A percentile compares a stretch with the other conserved stretches of the same genome.
phyloP scores from a whole-genome alignment of 164 flowering plant genomes.

The Paratinospora sagittata region DNA sequence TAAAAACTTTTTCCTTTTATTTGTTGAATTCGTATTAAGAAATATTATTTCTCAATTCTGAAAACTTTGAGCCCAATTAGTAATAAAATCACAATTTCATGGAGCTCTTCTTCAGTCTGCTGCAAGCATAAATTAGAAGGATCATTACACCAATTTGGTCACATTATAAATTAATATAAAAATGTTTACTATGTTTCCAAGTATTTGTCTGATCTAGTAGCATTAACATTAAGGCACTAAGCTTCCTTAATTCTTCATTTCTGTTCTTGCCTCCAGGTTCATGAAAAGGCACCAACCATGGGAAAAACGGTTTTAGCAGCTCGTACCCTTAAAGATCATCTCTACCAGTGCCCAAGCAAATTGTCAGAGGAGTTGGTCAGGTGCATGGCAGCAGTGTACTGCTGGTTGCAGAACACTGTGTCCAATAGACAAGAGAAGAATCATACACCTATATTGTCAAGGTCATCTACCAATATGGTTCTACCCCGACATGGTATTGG shows the following conservation, averaged over 20 bases:
- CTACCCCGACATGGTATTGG: constrained; percentile 35
- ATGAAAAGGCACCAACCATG: constrained; percentile 22
- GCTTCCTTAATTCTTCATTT: neutral
- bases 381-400: constrained; percentile 76
- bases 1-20: neutral
- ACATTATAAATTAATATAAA: no score
- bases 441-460: constrained; percentile 43
- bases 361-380: constrained; percentile 79
- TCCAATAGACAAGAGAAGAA: constrained; percentile 37
- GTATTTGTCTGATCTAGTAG: no score
- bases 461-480: constrained; percentile 45
- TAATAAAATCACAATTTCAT: no score
- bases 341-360: constrained; percentile 68
- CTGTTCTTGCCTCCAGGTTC: constrained; percentile 24
- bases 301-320: constrained; percentile 30
- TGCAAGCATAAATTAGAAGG: no score
- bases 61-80: no score
- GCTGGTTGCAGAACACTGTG: constrained; percentile 45
- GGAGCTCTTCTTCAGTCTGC: no score
- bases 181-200: no score
- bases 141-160: no score
- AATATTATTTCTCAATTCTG: no score
- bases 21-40: neutral
- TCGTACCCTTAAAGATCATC: constrained; percentile 67
- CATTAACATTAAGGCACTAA: neutral